Conservation (phyloP, 345 rosid species). For the Dipteronia sinensis region DNA sequence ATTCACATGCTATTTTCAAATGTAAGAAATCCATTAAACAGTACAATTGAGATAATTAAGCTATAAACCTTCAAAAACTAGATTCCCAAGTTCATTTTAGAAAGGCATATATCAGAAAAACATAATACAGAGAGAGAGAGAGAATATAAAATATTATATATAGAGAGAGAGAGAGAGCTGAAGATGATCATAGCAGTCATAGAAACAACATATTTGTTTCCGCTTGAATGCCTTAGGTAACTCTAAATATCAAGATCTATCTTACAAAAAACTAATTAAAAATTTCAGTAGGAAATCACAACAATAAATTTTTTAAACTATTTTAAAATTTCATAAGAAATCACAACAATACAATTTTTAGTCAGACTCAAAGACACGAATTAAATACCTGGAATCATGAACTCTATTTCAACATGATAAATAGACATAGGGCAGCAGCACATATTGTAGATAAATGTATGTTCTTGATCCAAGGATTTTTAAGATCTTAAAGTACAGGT, state of each 20-base stretch:
- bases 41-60: background rate
- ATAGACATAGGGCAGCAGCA: background rate
- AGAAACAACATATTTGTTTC: background rate
- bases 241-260: background rate
- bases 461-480: background rate
- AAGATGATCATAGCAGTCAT: background rate
- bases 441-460: background rate
- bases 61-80: background rate
- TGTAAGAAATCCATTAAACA: background rate
- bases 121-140: background rate
- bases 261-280: background rate
- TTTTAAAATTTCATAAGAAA: background rate
- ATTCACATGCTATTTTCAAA: background rate
- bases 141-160: background rate
- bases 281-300: background rate
- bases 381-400: background rate
- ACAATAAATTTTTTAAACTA: background rate
- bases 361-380: background rate
- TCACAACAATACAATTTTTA: background rate
- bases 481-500: background rate
- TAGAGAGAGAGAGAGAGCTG: too few relatives aligned
- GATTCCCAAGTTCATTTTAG: background rate
- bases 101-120: background rate
- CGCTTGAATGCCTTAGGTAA: background rate
- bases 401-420: background rate